Conservation (phyloP, 2,329 filamentous ascomycete species). For the Apiospora malaysiana region DNA sequence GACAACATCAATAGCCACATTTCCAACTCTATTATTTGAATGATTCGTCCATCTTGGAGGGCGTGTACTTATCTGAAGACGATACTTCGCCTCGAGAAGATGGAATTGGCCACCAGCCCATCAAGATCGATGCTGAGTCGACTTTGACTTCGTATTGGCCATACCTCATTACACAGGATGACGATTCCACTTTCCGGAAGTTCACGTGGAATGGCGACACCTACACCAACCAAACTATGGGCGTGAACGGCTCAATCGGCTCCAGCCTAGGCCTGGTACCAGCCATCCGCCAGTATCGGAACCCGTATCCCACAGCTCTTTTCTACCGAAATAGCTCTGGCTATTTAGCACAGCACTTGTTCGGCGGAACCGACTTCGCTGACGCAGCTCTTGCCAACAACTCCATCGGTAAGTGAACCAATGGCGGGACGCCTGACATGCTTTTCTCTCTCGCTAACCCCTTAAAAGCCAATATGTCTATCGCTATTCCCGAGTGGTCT, state of each 20-base stretch:
- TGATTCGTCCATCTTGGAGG: constrained; percentile 26
- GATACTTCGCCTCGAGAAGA: constrained; percentile 28
- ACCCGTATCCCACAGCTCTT: constrained; percentile 16
- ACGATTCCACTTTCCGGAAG: constrained; percentile 25
- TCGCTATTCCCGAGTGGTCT: constrained; percentile 27
- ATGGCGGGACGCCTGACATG: too few species aligned
- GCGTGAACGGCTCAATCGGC: constrained; percentile 18
- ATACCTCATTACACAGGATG: constrained; percentile 28
- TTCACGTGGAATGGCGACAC: constrained; percentile 24
- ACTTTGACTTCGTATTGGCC: constrained; percentile 29
- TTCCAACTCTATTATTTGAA: constrained; percentile 29
- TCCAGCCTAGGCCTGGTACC: constrained; percentile 3
- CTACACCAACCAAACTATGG: constrained; percentile 28
- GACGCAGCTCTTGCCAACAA: not conserved
- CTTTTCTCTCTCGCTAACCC: not conserved
- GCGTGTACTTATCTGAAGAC: constrained; percentile 29
- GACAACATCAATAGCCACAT: constrained; percentile 22
- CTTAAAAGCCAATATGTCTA: constrained; percentile 1
- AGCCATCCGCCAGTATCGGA: constrained; percentile 13
- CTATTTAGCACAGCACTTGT: constrained; percentile 16
- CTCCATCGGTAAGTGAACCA: not conserved
- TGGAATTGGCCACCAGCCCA: constrained; percentile 25
- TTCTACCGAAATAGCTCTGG: constrained; percentile 20
- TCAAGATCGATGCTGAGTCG: constrained; percentile 22
- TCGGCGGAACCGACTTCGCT: constrained; percentile 15